Percentiles rank a stretch among this genome's conserved stretches.
Evolutionary conservation across 768 basidiomycete species (phyloP).

Genomic region (Saitozyma sp.): DNA sequence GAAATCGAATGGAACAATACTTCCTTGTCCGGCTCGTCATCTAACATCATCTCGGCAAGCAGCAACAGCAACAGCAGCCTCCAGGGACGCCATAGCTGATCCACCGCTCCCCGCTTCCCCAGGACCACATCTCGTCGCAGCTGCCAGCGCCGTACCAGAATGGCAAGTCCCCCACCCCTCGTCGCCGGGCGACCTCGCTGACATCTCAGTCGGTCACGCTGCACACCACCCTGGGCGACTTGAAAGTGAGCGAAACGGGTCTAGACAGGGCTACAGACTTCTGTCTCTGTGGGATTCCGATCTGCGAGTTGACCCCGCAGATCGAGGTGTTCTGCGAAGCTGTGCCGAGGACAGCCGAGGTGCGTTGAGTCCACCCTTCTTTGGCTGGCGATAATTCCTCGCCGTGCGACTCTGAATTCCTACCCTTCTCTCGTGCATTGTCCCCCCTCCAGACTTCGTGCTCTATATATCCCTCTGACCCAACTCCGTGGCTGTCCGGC

Average conservation of each 20-base stretch:
- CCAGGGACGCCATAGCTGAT: too few species aligned
- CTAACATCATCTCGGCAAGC: too few species aligned
- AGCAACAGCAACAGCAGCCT: too few species aligned
- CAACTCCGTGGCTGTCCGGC: not conserved
- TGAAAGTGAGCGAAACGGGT: constrained; percentile 65
- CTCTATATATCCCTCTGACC: too few species aligned
- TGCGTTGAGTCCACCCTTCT: constrained; percentile 40
- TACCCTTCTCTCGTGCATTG: not conserved
- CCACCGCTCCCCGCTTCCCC: too few species aligned
- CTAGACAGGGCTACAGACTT: not conserved
- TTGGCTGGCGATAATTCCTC: too few species aligned
- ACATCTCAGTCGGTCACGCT: constrained; percentile 79
- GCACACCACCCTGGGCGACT: constrained; percentile 88
- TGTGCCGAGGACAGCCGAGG: constrained; percentile 92
- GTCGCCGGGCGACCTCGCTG: not conserved
- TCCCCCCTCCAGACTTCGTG: too few species aligned
- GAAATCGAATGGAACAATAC: too few species aligned
- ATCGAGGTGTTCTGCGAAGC: constrained; percentile 97
- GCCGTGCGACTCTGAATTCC: too few species aligned
- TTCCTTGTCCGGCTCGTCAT: too few species aligned
- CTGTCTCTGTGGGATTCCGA: not conserved
- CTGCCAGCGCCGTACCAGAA: too few species aligned
- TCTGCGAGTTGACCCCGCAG: constrained; percentile 55
- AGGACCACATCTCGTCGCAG: too few species aligned
- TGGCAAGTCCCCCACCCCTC: not conserved